Conservation (phyloP, 140 eudicot species). For the Ambrosia hybrid region DNA sequence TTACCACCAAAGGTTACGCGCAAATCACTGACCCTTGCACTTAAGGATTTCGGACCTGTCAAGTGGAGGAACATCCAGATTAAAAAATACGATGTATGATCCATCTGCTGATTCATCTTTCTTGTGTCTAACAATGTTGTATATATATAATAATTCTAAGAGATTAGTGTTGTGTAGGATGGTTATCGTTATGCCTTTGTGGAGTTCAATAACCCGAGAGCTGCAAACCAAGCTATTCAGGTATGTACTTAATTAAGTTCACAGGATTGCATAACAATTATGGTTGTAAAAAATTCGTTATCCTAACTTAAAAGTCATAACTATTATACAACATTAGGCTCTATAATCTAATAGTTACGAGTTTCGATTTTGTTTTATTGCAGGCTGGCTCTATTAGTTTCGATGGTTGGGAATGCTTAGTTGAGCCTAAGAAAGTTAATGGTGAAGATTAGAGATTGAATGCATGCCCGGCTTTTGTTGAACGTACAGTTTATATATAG, state of each 20-base stretch:
- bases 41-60: constrained; percentile 39
- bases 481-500: too few relatives aligned
- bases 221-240: constrained; percentile 43
- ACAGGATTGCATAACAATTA: too few relatives aligned
- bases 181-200: constrained; percentile 47
- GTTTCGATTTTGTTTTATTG: neutral
- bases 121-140: neutral
- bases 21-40: constrained; percentile 21
- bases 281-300: too few relatives aligned
- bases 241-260: constrained; percentile 17
- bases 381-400: constrained; percentile 22
- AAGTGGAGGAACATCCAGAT: constrained; percentile 35
- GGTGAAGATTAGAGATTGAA: constrained; percentile 10
- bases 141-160: neutral
- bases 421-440: constrained; percentile 9
- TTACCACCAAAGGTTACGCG: constrained; percentile 33
- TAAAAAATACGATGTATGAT: constrained; percentile 27
- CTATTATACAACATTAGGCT: neutral
- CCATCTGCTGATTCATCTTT: neutral
- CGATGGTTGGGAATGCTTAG: constrained; percentile 17
- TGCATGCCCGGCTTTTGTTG: neutral
- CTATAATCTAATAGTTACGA: neutral
- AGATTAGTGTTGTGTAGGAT: constrained; percentile 30
- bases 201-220: constrained; percentile 36
- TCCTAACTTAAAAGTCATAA: neutral